Evolutionary conservation across 1,139 yeast species (phyloP), one percentile per base, ranked within the genome.

Genomic region (Geotrichum fermentans): DNA sequence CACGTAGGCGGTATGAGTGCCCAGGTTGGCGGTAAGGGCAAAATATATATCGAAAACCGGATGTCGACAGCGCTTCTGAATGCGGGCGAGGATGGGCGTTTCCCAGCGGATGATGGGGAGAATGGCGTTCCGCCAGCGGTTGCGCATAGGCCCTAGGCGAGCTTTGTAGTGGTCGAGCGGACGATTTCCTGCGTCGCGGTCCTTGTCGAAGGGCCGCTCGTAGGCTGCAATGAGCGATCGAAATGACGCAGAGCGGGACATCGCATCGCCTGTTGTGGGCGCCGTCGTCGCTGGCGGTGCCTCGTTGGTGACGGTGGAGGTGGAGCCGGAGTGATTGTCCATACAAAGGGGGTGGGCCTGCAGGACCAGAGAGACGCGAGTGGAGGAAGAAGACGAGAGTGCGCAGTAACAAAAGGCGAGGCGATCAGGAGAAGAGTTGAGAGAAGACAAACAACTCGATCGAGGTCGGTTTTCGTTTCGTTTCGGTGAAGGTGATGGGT

Each of bases 1-100:
- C 49, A 92, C 95, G 64, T 92, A 92, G 64, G 92, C 92, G 0
- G 96, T 88, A 66, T 92, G 98, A 8, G 95, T 79, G 0, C 97
- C 98, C 56, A 92, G 72, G 61, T 85, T 83, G 18, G 98, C 97
- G 1, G 95, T 78, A 73, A 88, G 80, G 13, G 95, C 87, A 67
- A 92, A 92, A 64, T 84, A 92, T 40, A 74, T 64, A 66, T 90
- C 97, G 49, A 83, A 68, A 26, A 69, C 53, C 2, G 81, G 77
- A 34, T 68, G 66, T 50, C 95, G 70, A 18, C 74, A 59, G 18
- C 57, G 51, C 7, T 60, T 54, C 68, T 92, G 98, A 54, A 87
- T 67, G 2, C 60, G 58, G 11, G 77, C 73, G 21, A 92, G 64
- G 2, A 75, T 56, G 2, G 76, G 79, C 0, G 95, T 82, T 64